Conservation (phyloP, 139 green algal species). For the Dunaliella sp. region DNA sequence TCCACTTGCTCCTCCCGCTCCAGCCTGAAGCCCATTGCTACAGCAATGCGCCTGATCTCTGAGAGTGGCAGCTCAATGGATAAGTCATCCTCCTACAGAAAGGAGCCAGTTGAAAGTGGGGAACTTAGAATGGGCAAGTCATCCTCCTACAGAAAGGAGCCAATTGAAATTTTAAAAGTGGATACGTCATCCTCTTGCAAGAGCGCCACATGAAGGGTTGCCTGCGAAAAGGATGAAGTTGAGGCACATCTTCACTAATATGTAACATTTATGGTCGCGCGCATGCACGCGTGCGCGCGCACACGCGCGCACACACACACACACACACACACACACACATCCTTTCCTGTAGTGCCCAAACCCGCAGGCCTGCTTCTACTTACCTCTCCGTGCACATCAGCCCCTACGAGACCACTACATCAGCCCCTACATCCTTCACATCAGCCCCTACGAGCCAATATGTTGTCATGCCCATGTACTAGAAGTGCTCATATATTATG, state of each 20-base stretch:
- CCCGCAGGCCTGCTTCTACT: too few species aligned
- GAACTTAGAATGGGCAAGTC: conserved; percentile 58
- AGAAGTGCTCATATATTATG: too few species aligned
- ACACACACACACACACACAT: not conserved
- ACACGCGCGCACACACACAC: not conserved
- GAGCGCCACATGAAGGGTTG: not conserved
- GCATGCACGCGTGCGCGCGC: not conserved
- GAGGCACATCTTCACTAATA: too few species aligned
- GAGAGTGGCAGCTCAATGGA: conserved; percentile 76
- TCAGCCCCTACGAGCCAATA: too few species aligned
- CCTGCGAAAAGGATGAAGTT: not conserved
- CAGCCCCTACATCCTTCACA: too few species aligned
- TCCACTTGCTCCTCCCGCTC: conserved; percentile 35
- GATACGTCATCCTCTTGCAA: conserved; percentile 47
- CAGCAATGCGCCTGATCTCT: conserved; percentile 59
- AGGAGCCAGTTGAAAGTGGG: not conserved
- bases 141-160: not conserved
- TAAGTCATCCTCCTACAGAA: conserved; percentile 38
- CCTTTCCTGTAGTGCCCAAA: too few species aligned
- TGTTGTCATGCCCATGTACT: too few species aligned
- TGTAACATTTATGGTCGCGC: too few species aligned
- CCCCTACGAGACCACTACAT: too few species aligned
- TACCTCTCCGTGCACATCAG: not conserved
- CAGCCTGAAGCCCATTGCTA: conserved; percentile 51
- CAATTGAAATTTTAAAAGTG: conserved; percentile 26